Evolutionary conservation across 257 asterid species (phyloP), one percentile per base, ranked within the genome.

Genomic region (Prunella vulgaris): DNA sequence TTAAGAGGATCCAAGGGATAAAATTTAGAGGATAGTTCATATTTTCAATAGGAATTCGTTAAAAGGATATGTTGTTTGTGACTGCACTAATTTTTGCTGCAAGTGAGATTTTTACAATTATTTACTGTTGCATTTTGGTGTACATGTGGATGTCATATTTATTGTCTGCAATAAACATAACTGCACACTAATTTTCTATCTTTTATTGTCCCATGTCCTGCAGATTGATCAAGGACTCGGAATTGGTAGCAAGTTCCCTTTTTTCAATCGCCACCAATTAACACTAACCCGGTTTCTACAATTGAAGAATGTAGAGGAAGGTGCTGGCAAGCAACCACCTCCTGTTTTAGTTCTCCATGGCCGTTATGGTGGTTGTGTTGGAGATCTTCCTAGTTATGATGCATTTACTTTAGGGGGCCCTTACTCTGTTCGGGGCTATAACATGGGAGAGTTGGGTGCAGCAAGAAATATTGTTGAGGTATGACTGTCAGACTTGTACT

Each of bases 221-320:
- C 93, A 94, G 99, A 81, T 94, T 73, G 99, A 94, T 71, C 99
- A 94, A 89, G 97, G 99, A 74, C 78, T 92, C 49, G 97, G 97
- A 18, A 69, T 89, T 7, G 99, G 99, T 37, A 91, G 87, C 78
- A 91, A 85, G 69, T 78, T 80, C 57, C 96, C 97, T 5, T 73
- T 94, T 84, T 94, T 94, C 73, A 94, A 94, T 73, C 95, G 99
- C n/a, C 97, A 89, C 87, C 96, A 94, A 77, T 64, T 94, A 77
- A 88, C 99, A 27, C 20, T 83, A 24, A 89, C 97, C 14, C 89
- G 77, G 70, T 94, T 91, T 77, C 61, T 94, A 71, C 97, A 84
- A 72, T 72, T 94, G 79, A 91, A 69, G 81, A 76, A 89, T 76
- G 98, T 87, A 13, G 91, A 89, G 83, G 99, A 94, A 82, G 99